phyloP scores from a whole-genome alignment of 345 rosid species.

The Eucalyptus shirleyi region DNA sequence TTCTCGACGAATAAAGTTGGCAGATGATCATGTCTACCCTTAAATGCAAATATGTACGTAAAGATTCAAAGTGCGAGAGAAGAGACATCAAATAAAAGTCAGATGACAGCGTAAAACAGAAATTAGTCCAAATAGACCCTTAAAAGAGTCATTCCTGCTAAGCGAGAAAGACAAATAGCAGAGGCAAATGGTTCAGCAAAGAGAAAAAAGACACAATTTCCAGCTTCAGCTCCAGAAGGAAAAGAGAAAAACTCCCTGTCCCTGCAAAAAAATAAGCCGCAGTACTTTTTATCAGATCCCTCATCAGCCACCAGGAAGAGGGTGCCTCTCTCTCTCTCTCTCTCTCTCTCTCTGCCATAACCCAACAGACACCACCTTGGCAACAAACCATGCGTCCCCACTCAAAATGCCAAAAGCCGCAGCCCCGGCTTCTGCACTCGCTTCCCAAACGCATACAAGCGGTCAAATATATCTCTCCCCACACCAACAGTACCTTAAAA shows the following conservation, averaged over 20 bases:
- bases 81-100: background rate
- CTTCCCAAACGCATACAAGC: background rate
- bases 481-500: background rate
- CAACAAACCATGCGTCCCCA: background rate
- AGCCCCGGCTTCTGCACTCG: background rate
- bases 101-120: background rate
- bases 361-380: background rate
- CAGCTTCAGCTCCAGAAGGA: background rate
- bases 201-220: background rate
- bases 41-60: background rate
- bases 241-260: background rate
- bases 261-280: background rate
- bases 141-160: background rate
- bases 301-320: background rate
- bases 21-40: background rate
- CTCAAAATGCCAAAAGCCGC: background rate
- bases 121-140: background rate
- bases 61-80: background rate
- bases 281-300: background rate
- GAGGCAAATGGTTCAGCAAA: background rate
- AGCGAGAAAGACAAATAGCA: background rate
- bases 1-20: background rate
- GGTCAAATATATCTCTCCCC: background rate
- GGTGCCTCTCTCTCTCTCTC: background rate
- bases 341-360: background rate